phyloP scores from a whole-genome alignment of 2,329 filamentous ascomycete genomes.

The Cordyceps fumosorosea region DNA sequence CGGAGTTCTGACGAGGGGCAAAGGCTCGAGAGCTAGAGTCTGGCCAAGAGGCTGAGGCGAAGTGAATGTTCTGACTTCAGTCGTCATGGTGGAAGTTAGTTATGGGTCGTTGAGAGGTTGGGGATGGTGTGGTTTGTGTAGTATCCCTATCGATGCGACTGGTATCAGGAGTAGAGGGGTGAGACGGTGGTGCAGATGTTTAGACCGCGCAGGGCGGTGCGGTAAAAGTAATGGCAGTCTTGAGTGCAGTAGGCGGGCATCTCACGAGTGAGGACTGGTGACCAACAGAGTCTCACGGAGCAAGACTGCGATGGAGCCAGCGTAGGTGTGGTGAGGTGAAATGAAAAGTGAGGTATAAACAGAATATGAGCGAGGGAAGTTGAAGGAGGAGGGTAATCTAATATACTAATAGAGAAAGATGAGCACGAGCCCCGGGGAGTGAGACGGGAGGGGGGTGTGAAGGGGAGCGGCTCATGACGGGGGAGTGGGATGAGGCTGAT shows the following conservation, averaged over 20 bases:
- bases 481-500: slow-evolving; percentile 6
- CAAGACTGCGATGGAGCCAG: slow-evolving; percentile 7
- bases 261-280: slow-evolving; percentile 17
- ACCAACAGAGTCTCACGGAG: slow-evolving; percentile 6
- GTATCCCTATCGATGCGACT: neutral
- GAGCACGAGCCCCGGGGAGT: neutral
- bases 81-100: slow-evolving; percentile 26
- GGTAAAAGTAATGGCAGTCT: slow-evolving; percentile 91
- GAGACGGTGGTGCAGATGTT: slow-evolving; percentile 76
- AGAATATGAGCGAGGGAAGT: neutral
- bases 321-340: neutral
- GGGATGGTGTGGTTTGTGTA: slow-evolving; percentile 1
- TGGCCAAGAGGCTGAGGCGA: slow-evolving; percentile 67
- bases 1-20: slow-evolving; percentile 15
- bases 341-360: neutral
- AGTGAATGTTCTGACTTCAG: slow-evolving; percentile 37
- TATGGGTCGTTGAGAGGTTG: slow-evolving; percentile 1
- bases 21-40: slow-evolving; percentile 50
- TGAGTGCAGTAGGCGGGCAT: slow-evolving; percentile 80
- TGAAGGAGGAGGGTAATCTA: slow-evolving; percentile 4
- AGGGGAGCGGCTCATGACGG: slow-evolving; percentile 1
- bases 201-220: slow-evolving; percentile 78
- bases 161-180: slow-evolving; percentile 58
- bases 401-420: neutral
- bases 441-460: slow-evolving; percentile 7